Base-by-base conservation (phyloP, 331 rosid species). In the Pyracantha coccinea region DNA sequence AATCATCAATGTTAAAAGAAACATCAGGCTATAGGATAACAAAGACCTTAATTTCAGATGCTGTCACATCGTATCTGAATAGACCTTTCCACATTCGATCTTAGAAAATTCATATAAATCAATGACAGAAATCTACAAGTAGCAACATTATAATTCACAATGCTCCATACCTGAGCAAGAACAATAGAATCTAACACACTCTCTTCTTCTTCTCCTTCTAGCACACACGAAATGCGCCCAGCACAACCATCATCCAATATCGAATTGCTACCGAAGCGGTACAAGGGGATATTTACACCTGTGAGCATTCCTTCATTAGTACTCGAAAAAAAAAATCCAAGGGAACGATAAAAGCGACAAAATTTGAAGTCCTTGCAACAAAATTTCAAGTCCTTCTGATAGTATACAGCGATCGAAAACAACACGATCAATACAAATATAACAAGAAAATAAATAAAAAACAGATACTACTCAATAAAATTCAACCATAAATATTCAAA, bases 61-160 rank as follows among this genome's bases (percentile, higher is more conserved):
- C n/a, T 25, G 83, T 79, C 73, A 83, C 86, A 75, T 83, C 86
- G 68, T 79, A 79, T 79, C 78, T 73, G 54, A 83, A 69, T 53
- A 79, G 69, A 20, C 84, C 86, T 61, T 79, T 80, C 61, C 75
- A 68, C 78, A 72, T 57, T 29, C 74, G 67, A 64, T 83, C 86
- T 76, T 83, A 52, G 7, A 44, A 75, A 4, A 12, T 62, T 19
- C 54, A 69, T 27, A 29, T 13, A 57, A 55, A 32, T 66, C 12
- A 69, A 23, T 4, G 27, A 45, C 12, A 24, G 45, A 65, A 45
- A 73, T n/a, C 21, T 2, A 31, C 35, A 63, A 70, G 7, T 16
- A 74, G 44, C 31, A 60, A 64, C 32, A 47, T 33, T 27, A 14
- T 52, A 57, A 79, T 52, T 27, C 12, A 28, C 15, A 69, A 45